Evolutionary conservation across 2,329 filamentous ascomycete genomes (phyloP).

Genomic region (Polychaeton citri): DNA sequence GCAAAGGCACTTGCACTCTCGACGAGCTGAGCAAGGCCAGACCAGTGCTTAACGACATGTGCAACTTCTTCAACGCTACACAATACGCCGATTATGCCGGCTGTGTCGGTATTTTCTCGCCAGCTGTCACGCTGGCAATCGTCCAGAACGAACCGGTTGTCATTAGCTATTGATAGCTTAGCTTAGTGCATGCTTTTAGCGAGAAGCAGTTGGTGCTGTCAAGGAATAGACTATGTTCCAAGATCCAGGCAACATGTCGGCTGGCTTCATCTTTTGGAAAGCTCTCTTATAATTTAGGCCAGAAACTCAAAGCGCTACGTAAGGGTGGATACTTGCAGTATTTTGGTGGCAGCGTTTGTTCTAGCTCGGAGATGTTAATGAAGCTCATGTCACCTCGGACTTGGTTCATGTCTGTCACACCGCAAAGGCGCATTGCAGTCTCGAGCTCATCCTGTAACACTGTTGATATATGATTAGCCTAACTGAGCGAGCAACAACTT

Average conservation of each 20-base stretch:
- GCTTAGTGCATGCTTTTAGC: too few species aligned
- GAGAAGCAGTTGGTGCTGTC: too few species aligned
- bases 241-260: too few species aligned
- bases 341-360: conserved; percentile 37
- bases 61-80: neutral
- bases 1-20: neutral
- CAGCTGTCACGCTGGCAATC: too few species aligned
- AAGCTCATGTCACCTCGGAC: conserved; percentile 43
- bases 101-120: too few species aligned
- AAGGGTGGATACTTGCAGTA: too few species aligned
- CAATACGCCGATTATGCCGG: neutral
- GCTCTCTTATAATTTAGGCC: too few species aligned
- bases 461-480: conserved; percentile 10
- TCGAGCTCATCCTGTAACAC: conserved; percentile 46
- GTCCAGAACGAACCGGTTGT: too few species aligned
- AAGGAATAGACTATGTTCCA: too few species aligned
- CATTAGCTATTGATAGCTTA: too few species aligned
- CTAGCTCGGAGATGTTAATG: conserved; percentile 41
- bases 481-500: neutral
- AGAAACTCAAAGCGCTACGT: too few species aligned
- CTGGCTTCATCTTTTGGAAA: too few species aligned
- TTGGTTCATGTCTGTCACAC: conserved; percentile 47
- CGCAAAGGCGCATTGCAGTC: conserved; percentile 53
- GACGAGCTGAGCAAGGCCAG: neutral
- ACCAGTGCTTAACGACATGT: neutral